Percentiles rank a stretch among this genome's conserved stretches.
phyloP scores from a whole-genome alignment of 2,329 filamentous ascomycete species.

The Cordyceps fumosorosea region DNA sequence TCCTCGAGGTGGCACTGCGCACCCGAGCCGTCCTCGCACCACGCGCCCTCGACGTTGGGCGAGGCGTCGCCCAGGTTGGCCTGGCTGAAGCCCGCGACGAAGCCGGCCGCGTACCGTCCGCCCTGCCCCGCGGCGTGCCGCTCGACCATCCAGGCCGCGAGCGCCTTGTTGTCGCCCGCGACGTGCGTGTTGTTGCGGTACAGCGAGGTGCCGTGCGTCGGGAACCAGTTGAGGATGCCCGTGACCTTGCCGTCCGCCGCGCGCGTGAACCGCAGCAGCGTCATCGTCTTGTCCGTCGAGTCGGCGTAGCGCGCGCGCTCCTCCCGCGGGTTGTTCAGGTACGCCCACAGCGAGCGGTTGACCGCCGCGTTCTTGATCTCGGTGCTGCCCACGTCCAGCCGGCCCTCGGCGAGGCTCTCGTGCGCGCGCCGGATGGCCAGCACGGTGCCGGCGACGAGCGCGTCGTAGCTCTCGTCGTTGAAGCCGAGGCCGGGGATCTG shows the following conservation, averaged over 20 bases:
- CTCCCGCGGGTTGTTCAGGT: conserved; percentile 72
- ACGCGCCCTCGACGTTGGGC: conserved; percentile 81
- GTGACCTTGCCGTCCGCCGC: conserved; percentile 68
- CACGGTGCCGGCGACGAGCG: conserved; percentile 80
- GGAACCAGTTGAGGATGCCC: conserved; percentile 83
- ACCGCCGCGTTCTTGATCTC: conserved; percentile 72
- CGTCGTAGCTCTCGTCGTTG: conserved; percentile 75
- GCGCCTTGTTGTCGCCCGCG: conserved; percentile 94
- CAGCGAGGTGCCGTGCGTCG: conserved; percentile 86
- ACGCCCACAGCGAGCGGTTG: conserved; percentile 82
- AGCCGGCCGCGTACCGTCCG: conserved; percentile 47
- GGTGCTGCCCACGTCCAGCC: not conserved
- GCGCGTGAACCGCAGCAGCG: conserved; percentile 69
- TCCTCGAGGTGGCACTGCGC: conserved; percentile 67
- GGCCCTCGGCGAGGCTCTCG: conserved; percentile 36
- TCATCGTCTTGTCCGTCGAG: conserved; percentile 54
- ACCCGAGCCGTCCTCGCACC: conserved; percentile 81
- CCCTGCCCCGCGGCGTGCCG: conserved; percentile 48
- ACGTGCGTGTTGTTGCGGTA: conserved; percentile 87
- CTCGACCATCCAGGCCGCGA: conserved; percentile 81
- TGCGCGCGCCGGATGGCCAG: conserved; percentile 79
- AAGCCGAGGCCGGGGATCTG: conserved; percentile 87
- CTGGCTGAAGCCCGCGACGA: conserved; percentile 89
- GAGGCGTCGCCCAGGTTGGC: conserved; percentile 86
- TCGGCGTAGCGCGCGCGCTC: conserved; percentile 64